Percentiles rank a stretch among this genome's conserved stretches.
phyloP scores from a whole-genome alignment of 2,329 filamentous ascomycete genomes.

The Capronia coronata region DNA sequence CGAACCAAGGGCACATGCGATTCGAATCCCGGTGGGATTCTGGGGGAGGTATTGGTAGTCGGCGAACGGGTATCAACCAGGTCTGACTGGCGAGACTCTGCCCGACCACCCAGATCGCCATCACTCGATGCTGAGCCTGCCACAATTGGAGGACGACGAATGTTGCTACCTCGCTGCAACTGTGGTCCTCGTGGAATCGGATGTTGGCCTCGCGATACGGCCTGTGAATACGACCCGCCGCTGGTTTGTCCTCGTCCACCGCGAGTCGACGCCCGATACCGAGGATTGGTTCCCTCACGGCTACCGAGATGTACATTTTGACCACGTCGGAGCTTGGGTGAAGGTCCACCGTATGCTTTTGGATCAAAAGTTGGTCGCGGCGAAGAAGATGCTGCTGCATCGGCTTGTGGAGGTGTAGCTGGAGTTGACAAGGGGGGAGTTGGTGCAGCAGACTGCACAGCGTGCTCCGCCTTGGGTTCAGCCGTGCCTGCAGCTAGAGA shows the following conservation, averaged over 20 bases:
- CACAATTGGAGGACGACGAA: background rate
- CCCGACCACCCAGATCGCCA: background rate
- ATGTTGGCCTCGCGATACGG: background rate
- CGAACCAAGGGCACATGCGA: constrained; percentile 8
- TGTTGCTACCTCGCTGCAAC: background rate
- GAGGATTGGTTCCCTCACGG: background rate
- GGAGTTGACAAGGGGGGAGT: background rate
- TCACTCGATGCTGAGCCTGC: constrained; percentile 1
- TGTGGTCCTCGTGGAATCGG: background rate
- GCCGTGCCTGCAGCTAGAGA: background rate
- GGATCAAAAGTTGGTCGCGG: constrained; percentile 6
- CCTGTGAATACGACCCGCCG: background rate
- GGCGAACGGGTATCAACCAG: constrained; percentile 7
- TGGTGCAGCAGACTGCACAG: background rate
- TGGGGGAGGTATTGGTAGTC: background rate
- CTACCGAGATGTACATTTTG: background rate
- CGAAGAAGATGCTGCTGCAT: background rate
- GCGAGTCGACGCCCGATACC: background rate
- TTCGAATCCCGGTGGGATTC: constrained; percentile 16
- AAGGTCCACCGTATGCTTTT: constrained; percentile 2
- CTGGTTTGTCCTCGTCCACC: background rate
- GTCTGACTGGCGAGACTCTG: background rate
- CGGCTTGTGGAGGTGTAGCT: background rate
- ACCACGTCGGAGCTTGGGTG: background rate
- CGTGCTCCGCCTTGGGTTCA: background rate